Percentiles rank a stretch among this genome's conserved stretches.
These are phyloP conservation scores for Candida chilensis DNA, from an alignment of 805 yeast species.

Conservation along the genomic window DNA sequence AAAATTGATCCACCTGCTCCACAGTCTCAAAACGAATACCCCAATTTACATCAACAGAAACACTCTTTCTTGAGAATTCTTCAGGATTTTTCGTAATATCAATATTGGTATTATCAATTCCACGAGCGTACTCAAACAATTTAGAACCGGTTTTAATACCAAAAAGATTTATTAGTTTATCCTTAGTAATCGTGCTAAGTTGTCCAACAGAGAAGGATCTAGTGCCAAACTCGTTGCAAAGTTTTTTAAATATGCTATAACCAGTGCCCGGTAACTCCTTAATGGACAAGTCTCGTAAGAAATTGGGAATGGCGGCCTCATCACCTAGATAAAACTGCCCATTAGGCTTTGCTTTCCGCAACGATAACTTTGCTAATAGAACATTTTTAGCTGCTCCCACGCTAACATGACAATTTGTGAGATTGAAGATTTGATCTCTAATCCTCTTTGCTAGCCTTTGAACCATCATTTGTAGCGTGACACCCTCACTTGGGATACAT, in stretches of 20 bases:
- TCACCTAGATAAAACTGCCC: slow-evolving; percentile 38
- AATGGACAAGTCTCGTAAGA: slow-evolving; percentile 13
- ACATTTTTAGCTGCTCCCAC: slow-evolving; percentile 74
- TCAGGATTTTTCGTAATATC: slow-evolving; percentile 40
- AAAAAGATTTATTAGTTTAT: slow-evolving; percentile 31
- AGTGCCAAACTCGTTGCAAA: slow-evolving; percentile 20
- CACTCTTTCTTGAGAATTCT: slow-evolving; percentile 56
- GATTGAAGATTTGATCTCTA: slow-evolving; percentile 25
- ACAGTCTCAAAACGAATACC: slow-evolving; percentile 69
- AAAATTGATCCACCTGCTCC: slow-evolving; percentile 56
- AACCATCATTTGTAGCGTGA: slow-evolving; percentile 11
- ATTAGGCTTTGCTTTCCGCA: slow-evolving; percentile 72
- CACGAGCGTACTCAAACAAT: slow-evolving; percentile 50
- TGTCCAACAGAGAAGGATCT: slow-evolving; percentile 23
- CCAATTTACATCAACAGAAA: slow-evolving; percentile 86
- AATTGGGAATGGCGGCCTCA: slow-evolving; percentile 11
- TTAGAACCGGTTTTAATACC: slow-evolving; percentile 70
- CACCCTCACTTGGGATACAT: slow-evolving; percentile 7
- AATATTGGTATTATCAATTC: slow-evolving; percentile 56
- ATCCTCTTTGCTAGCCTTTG: slow-evolving; percentile 17
- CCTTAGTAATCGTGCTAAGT: slow-evolving; percentile 20
- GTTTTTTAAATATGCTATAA: slow-evolving; percentile 32
- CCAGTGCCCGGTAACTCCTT: slow-evolving; percentile 60
- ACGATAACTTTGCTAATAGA: slow-evolving; percentile 66
- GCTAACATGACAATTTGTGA: slow-evolving; percentile 63